Base-by-base conservation (phyloP, 352 stramenopile species). In the Globisporangium nodosum region DNA sequence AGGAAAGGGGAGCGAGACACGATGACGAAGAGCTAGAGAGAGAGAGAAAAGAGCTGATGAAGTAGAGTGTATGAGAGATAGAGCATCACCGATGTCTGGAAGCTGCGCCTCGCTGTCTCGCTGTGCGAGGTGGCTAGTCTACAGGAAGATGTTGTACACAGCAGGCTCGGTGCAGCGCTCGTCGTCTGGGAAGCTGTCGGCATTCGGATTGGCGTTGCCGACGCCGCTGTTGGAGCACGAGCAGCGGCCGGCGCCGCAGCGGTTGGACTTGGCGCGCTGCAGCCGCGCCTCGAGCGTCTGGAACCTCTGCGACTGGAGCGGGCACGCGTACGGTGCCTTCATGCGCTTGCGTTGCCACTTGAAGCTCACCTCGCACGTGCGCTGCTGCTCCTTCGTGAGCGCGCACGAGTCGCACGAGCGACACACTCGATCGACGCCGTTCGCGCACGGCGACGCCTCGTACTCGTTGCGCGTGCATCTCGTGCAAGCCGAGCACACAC, bases 121-220 rank as follows among this genome's bases (percentile, higher is more conserved):
- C 35, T 40, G 35, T 9, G 12, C 12, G 8, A 15, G 6, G 35
- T 40, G 40, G 13, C 8, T 45, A 15, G 27, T 16, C 48, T 83
- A 84, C 3, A 84, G 55, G 15, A 80, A 53, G 37, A 93, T 84
- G 49, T 84, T 84, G 64, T 88, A 91, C 9, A 63, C 70, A 12
- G 70, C 70, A 1, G 74, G 81, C 5, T 79, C 76, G 15, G 78
- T 89, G 56, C 83, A 93, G 15, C 81, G 78, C 1, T 52, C 54
- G 54, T 93, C 83, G 49, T 85, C 42, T 0, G 83, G 79, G 63
- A 88, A 93, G 46, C 70, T 85, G 35, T 89, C 75, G 43, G 76
- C 83, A 55, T 76, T 87, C 18, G 79, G 71, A 54, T 93, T 93
- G n/a, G 63, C 72, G 51, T 93, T 91, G 51, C 83, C 83, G 11